Evolutionary conservation across 2,329 filamentous ascomycete genomes (phyloP).

Genomic region (Talaromyces verruculosus): DNA sequence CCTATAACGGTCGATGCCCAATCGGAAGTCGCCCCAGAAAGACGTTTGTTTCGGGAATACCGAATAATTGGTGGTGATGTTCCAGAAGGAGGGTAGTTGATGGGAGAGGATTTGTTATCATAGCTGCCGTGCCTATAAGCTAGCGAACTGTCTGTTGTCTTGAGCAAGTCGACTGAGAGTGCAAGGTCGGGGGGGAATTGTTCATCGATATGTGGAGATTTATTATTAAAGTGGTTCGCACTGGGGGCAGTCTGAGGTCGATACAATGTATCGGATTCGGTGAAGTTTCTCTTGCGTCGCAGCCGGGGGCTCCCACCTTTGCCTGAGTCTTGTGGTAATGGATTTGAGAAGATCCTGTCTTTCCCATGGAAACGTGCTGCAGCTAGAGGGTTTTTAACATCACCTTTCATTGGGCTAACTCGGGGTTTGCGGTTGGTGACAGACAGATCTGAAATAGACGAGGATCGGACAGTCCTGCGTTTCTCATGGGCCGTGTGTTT

Average conservation of each 20-base stretch:
- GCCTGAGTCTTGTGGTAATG: slow-evolving; percentile 31
- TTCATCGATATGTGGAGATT: neutral
- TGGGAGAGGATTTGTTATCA: slow-evolving; percentile 13
- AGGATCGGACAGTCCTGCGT: slow-evolving; percentile 45
- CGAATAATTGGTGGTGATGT: slow-evolving; percentile 30
- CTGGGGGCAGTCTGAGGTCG: slow-evolving; percentile 37
- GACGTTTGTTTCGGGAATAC: slow-evolving; percentile 48
- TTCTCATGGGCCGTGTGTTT: slow-evolving; percentile 16
- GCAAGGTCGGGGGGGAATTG: neutral
- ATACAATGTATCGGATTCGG: slow-evolving; percentile 41
- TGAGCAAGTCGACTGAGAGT: neutral
- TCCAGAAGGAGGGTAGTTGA: slow-evolving; percentile 18
- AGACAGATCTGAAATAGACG: slow-evolving; percentile 51
- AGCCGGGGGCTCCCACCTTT: slow-evolving; percentile 28
- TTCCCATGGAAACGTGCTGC: slow-evolving; percentile 22
- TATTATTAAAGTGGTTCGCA: slow-evolving; percentile 21
- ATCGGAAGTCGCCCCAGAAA: slow-evolving; percentile 59
- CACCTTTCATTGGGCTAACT: slow-evolving; percentile 40
- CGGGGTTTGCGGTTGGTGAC: slow-evolving; percentile 39
- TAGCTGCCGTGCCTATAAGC: slow-evolving; percentile 3
- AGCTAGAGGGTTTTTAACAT: slow-evolving; percentile 29
- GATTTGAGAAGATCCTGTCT: slow-evolving; percentile 28
- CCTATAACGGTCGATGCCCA: slow-evolving; percentile 60
- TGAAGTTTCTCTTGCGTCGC: slow-evolving; percentile 42
- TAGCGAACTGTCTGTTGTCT: slow-evolving; percentile 8